Conservation (phyloP, 2,329 filamentous ascomycete genomes). For the Cercospora berteroae region DNA sequence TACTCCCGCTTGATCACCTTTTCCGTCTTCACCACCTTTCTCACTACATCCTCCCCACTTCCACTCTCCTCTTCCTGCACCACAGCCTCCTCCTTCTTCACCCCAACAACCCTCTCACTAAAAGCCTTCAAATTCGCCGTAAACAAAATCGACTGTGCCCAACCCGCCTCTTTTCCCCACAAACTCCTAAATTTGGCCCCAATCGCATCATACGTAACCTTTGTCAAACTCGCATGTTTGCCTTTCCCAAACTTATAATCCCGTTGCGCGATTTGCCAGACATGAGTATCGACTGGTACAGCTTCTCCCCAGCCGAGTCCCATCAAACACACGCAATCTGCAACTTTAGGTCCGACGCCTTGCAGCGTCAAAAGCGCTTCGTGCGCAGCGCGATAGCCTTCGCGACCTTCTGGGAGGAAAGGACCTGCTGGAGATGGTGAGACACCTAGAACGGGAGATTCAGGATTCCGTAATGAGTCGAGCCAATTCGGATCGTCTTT, state of each 20-base stretch:
- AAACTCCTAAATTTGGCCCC: constrained; percentile 84
- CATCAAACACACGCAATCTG: constrained; percentile 95
- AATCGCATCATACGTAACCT: constrained; percentile 83
- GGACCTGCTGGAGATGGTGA: constrained; percentile 47
- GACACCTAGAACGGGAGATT: constrained; percentile 60
- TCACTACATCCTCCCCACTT: constrained; percentile 28
- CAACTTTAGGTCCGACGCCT: constrained; percentile 93
- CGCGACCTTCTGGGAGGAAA: constrained; percentile 52
- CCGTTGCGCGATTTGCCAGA: constrained; percentile 96
- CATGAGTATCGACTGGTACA: constrained; percentile 94
- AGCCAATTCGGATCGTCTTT: constrained; percentile 68
- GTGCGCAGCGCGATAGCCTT: constrained; percentile 76
- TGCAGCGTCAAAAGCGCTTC: constrained; percentile 73
- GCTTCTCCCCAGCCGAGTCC: constrained; percentile 93
- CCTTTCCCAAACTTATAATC: constrained; percentile 90
- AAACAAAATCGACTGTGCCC: constrained; percentile 96
- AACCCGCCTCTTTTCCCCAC: constrained; percentile 92
- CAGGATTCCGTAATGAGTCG: constrained; percentile 72
- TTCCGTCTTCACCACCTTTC: constrained; percentile 34
- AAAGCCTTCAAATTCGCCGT: constrained; percentile 88
- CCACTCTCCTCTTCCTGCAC: constrained; percentile 34
- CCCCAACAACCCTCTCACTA: constrained; percentile 60
- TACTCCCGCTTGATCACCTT: constrained; percentile 42
- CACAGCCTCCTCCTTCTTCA: constrained; percentile 45
- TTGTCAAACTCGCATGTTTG: constrained; percentile 81